phyloP scores from a whole-genome alignment of 768 basidiomycete species.

The Mycena indigotica region DNA sequence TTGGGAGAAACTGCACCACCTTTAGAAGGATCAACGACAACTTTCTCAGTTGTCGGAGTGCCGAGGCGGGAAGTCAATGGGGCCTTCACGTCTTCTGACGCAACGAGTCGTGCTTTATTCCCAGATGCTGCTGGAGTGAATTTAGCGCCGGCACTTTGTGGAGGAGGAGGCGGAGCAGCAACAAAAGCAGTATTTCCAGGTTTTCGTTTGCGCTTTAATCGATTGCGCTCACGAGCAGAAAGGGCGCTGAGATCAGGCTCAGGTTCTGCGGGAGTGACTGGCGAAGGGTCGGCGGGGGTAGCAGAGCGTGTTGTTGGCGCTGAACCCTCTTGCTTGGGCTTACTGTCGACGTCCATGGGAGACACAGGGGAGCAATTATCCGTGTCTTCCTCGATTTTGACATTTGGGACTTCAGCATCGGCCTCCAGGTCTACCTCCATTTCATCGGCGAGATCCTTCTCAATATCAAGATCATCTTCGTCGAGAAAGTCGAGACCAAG shows the following conservation, averaged over 20 bases:
- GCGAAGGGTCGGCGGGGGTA: slow-evolving; percentile 54
- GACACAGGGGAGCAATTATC: slow-evolving; percentile 30
- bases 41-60: slow-evolving; percentile 67
- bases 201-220: slow-evolving; percentile 94
- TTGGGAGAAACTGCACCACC: slow-evolving; percentile 85
- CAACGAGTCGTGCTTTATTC: slow-evolving; percentile 74
- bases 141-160: slow-evolving; percentile 60
- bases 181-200: slow-evolving; percentile 83
- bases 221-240: slow-evolving; percentile 91
- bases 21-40: slow-evolving; percentile 77
- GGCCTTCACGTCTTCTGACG: slow-evolving; percentile 54
- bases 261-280: slow-evolving; percentile 47
- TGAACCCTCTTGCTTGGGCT: slow-evolving; percentile 37
- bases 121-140: slow-evolving; percentile 57
- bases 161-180: slow-evolving; percentile 67
- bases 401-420: slow-evolving; percentile 47
- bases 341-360: slow-evolving; percentile 48
- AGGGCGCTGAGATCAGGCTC: slow-evolving; percentile 58
- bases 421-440: slow-evolving; percentile 88
- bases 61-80: slow-evolving; percentile 55
- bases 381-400: slow-evolving; percentile 42
- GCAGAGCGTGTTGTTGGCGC: slow-evolving; percentile 45
- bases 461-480: slow-evolving; percentile 78
- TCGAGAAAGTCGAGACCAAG: slow-evolving; percentile 88
- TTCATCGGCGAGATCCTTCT: slow-evolving; percentile 76